Base-by-base conservation (phyloP, 2,329 filamentous ascomycete genomes). In the Trichoderma sp. region DNA sequence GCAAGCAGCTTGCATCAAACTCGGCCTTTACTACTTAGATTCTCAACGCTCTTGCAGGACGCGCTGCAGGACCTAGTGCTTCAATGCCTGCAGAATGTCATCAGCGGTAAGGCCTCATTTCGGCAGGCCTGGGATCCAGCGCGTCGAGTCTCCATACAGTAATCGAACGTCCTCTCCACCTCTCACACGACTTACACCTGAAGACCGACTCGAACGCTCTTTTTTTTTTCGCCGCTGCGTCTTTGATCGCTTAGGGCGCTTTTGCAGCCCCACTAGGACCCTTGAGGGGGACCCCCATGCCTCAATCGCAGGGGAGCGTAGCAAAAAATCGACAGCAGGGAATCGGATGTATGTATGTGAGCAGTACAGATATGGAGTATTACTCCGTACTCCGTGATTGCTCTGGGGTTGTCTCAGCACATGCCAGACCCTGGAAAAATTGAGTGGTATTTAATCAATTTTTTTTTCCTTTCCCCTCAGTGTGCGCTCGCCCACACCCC, bases 181-280 rank as follows among this genome's bases (percentile, higher is more conserved):
- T 53, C 28, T 24, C 47, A 39, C 36, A 39, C 36, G 63, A 56
- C 63, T 66, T 66, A 66, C 63, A 66, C 30, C n/a, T 36, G 63
- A 66, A 66, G 7, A 26, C 30, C 63, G 63, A 57, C 30, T 66
- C 63, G 26, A 58, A 34, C 64, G 64, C 64, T 6, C 32, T 3
- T n/a, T 24, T 21, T 24, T 67, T 36, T 47, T 12, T 53, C 18
- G 62, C 36, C 18, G 56, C 57, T 62, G 56, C 57, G 56, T 53
- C 66, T 69, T 69, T 69, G 51, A 62, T 69, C 66, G 66, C 66
- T 62, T 69, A 69, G 66, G 57, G 66, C 66, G 66, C 66, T 60
- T 69, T 69, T 51, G 66, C 53, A 34, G 28, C 66, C 66, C 66
- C 66, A 32, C 57, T 21, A 51, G 63, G 34, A 30, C n/a, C 56